Conservation (phyloP, 371 early-diverging fungal genomes). For the Rhizopus sp. region DNA sequence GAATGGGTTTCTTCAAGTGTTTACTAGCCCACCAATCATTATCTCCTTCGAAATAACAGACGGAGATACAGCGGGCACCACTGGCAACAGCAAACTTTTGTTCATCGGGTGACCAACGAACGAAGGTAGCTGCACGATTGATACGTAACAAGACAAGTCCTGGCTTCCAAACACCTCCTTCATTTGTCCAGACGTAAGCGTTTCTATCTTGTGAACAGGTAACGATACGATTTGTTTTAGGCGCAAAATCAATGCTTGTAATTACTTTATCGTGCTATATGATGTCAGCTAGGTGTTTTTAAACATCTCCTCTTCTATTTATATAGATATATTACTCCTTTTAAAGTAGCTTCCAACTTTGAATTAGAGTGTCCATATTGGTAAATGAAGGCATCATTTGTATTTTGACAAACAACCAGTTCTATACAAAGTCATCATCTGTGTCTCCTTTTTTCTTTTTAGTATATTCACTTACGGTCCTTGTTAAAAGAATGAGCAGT, state of each 20-base stretch:
- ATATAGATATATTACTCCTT: slow-evolving; percentile 56
- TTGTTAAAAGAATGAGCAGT: slow-evolving; percentile 93
- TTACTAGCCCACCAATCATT: slow-evolving; percentile 97
- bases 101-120: slow-evolving; percentile 95
- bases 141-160: slow-evolving; percentile 93
- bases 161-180: slow-evolving; percentile 84
- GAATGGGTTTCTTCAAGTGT: slow-evolving; percentile 93
- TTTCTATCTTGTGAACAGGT: slow-evolving; percentile 98
- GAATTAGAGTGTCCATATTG: slow-evolving; percentile 62
- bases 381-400: slow-evolving; percentile 89
- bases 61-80: slow-evolving; percentile 86
- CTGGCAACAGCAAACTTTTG: slow-evolving; percentile 98
- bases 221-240: slow-evolving; percentile 92
- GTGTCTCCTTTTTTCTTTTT: neutral
- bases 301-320: neutral
- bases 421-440: slow-evolving; percentile 51
- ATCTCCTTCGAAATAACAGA: slow-evolving; percentile 96
- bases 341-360: slow-evolving; percentile 69
- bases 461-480: slow-evolving; percentile 55
- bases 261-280: slow-evolving; percentile 93
- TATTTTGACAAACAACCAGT: slow-evolving; percentile 90
- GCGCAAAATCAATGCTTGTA: slow-evolving; percentile 96
- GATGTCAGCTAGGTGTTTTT: neutral
- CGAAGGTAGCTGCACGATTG: slow-evolving; percentile 95
- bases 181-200: slow-evolving; percentile 96